Evolutionary conservation across 768 basidiomycete species (phyloP), one percentile per base, ranked within the genome.

Genomic region (Phylloporus sp.): DNA sequence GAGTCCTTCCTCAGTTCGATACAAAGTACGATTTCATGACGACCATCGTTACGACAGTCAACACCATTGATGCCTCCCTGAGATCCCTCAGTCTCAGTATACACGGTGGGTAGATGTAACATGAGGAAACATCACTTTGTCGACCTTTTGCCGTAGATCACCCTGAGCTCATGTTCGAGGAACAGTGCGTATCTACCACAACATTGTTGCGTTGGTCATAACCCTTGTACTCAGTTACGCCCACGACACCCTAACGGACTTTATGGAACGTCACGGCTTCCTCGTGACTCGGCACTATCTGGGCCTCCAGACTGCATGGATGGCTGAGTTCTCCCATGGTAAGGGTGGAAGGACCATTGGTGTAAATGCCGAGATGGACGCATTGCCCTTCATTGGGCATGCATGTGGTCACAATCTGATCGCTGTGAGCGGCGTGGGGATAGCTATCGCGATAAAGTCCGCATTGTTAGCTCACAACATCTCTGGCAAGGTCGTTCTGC

Each of bases 351-450:
- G 82, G 33, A 79, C 80, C 40, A 70, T 90, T 37, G 88, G 89
- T 8, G 67, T 90, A 52, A 90, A 91, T 64, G 81, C 86, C 14
- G 89, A 90, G 66, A 87, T 86, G 84, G 70, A 77, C 33, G 77
- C 78, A 6, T 65, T 79, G 18, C 76, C 76, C n/a, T 63, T 70
- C 29, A 71, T 79, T 42, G 78, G 77, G 4, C 78, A 80, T 61
- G 86, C 78, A 0, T 90, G 88, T 59, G 88, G 88, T 1, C 88
- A 91, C 65, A 90, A 90, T 63, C 72, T 91, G 52, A 90, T 90
- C 54, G 88, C 88, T 37, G 77, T 83, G 56, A 79, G 80, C 52
- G 88, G 87, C 32, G 79, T 86, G 27, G 89, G 82, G 29, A 70
- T 82, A 35, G 86, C 87, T 24, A 64, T 91, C 44, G 84, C 84